These are phyloP conservation scores for Toxicodendron radicans DNA, from an alignment of 345 rosid species.

Conservation along the genomic window DNA sequence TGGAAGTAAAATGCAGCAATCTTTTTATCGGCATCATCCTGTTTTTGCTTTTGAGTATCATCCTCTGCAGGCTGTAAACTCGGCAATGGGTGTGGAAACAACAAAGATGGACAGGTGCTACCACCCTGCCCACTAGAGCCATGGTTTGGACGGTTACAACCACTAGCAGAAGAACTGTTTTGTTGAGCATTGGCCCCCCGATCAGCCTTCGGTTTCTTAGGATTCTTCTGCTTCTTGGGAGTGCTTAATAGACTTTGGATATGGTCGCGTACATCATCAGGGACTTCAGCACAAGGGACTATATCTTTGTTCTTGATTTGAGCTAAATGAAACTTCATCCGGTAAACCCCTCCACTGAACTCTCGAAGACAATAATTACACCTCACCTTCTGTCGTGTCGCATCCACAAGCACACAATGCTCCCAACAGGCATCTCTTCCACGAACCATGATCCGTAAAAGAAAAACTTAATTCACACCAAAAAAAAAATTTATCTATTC, in stretches of 20 bases:
- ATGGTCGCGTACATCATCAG: conserved; percentile 41
- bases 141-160: conserved; percentile 42
- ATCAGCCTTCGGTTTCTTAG: conserved; percentile 41
- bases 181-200: conserved; percentile 40
- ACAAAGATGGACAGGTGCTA: conserved; percentile 47
- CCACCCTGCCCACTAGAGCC: conserved; percentile 47
- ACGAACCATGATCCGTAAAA: conserved; percentile 49
- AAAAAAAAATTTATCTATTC: background rate
- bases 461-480: background rate
- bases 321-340: conserved; percentile 73
- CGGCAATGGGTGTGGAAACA: conserved; percentile 36
- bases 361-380: conserved; percentile 62
- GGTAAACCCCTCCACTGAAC: conserved; percentile 66
- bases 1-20: conserved; percentile 46
- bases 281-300: conserved; percentile 52
- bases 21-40: conserved; percentile 43
- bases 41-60: conserved; percentile 40
- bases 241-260: conserved; percentile 45
- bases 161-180: conserved; percentile 49
- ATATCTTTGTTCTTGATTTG: conserved; percentile 64
- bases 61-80: conserved; percentile 31
- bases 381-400: conserved; percentile 56
- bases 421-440: conserved; percentile 75
- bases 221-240: conserved; percentile 47
- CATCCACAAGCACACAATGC: conserved; percentile 63